phyloP scores from a whole-genome alignment of 768 basidiomycete genomes.

The Phanerochaete sordida region DNA sequence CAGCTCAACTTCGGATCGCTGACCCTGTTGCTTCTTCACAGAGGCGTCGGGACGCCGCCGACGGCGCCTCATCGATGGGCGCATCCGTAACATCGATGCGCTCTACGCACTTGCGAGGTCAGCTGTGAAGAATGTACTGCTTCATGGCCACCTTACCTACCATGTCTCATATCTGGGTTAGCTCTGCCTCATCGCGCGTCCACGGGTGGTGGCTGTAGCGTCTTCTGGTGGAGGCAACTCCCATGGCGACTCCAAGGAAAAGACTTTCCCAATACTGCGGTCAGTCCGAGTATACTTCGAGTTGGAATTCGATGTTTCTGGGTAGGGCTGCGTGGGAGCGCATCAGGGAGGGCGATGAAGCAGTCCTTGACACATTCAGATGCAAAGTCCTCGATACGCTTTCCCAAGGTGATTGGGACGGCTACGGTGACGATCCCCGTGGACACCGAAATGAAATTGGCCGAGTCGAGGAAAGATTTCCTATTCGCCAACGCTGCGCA shows the following conservation, averaged over 20 bases:
- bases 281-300: not conserved
- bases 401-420: not conserved
- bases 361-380: not conserved
- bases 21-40: too few relatives aligned
- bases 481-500: not conserved
- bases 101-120: not conserved
- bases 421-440: not conserved
- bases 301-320: not conserved
- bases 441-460: conserved; percentile 1
- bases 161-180: not conserved
- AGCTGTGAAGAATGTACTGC: not conserved
- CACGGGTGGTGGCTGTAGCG: too few relatives aligned
- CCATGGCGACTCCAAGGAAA: too few relatives aligned
- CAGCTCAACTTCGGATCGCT: too few relatives aligned
- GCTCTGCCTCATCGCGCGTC: not conserved
- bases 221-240: too few relatives aligned
- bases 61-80: not conserved
- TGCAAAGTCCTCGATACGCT: not conserved
- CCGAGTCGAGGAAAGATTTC: not conserved
- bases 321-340: not conserved
- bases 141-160: not conserved
- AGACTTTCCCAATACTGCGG: too few relatives aligned
- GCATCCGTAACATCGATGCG: not conserved
- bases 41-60: too few relatives aligned
- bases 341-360: not conserved